These are phyloP conservation scores for Hypoxylon sp. DNA, from an alignment of 2,329 filamentous ascomycete species.

Conservation along the genomic window DNA sequence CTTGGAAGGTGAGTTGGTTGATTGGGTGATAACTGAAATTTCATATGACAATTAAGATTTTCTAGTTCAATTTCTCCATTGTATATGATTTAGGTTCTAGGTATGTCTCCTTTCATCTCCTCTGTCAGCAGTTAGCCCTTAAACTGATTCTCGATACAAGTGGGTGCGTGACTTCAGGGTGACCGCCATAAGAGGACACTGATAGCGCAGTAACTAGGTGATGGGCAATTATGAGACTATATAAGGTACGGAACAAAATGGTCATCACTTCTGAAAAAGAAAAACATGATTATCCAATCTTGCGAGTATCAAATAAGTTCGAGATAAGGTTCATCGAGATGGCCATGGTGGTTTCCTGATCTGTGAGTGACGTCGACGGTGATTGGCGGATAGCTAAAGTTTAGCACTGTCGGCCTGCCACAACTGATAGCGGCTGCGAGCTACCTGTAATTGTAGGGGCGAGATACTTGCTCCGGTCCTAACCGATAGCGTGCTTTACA, in stretches of 20 bases:
- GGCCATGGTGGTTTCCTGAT: constrained; percentile 17
- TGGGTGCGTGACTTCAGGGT: no score
- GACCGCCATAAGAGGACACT: no score
- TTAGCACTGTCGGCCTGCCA: not conserved
- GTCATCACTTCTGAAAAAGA: not conserved
- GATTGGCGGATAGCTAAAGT: constrained; percentile 23
- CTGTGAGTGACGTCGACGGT: constrained; percentile 15
- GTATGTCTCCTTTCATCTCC: no score
- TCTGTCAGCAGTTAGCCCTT: no score
- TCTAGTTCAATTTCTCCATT: no score
- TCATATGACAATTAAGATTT: not conserved
- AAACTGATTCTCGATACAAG: not conserved
- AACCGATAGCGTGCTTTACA: constrained; percentile 26
- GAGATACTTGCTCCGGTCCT: constrained; percentile 29
- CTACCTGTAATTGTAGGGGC: not conserved
- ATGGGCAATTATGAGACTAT: no score
- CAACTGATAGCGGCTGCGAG: constrained; percentile 21
- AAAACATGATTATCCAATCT: not conserved
- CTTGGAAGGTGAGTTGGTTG: no score
- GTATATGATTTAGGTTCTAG: no score
- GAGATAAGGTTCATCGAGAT: not conserved
- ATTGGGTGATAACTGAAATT: not conserved
- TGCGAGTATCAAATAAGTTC: not conserved
- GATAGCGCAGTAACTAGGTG: no score
- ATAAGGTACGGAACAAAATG: not conserved